phyloP scores from a whole-genome alignment of 2,329 filamentous ascomycete genomes.

The Aspergillus oerlinghausenensis region DNA sequence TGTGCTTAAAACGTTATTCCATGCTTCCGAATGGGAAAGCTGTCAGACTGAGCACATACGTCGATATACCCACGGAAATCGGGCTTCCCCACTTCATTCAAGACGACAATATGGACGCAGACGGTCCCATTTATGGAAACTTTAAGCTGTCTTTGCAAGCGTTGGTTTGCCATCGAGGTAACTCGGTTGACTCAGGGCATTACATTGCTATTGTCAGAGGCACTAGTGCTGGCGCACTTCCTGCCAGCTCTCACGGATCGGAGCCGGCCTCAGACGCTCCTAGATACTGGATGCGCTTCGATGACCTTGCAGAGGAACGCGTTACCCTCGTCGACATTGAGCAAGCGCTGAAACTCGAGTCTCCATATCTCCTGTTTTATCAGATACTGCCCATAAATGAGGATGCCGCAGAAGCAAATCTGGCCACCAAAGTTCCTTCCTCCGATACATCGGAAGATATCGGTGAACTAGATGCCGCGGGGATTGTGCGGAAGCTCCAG shows the following conservation, averaged over 20 bases:
- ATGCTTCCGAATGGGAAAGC: slow-evolving; percentile 66
- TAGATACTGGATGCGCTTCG: slow-evolving; percentile 84
- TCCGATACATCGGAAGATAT: slow-evolving; percentile 23
- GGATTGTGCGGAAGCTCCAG: slow-evolving; percentile 16
- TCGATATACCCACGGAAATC: slow-evolving; percentile 87
- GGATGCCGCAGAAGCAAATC: slow-evolving; percentile 40
- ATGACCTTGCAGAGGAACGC: slow-evolving; percentile 72
- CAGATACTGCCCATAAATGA: slow-evolving; percentile 86
- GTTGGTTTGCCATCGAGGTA: slow-evolving; percentile 85
- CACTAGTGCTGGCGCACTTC: slow-evolving; percentile 44
- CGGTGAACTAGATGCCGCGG: slow-evolving; percentile 18
- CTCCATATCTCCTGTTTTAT: slow-evolving; percentile 92
- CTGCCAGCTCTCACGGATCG: slow-evolving; percentile 22
- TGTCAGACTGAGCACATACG: slow-evolving; percentile 69
- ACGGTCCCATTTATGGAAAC: slow-evolving; percentile 69
- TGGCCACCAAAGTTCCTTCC: slow-evolving; percentile 31
- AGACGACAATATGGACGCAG: slow-evolving; percentile 65
- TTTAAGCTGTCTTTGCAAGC: slow-evolving; percentile 92
- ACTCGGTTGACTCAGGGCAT: slow-evolving; percentile 81
- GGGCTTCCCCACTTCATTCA: slow-evolving; percentile 83
- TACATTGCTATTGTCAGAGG: slow-evolving; percentile 84
- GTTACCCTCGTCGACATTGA: slow-evolving; percentile 75
- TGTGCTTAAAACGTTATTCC: slow-evolving; percentile 87
- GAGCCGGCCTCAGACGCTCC: slow-evolving; percentile 55
- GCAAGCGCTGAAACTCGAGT: slow-evolving; percentile 73